Evolutionary conservation across 148 eudicot species (phyloP).

Genomic region (Tetragonia tetragonoides): DNA sequence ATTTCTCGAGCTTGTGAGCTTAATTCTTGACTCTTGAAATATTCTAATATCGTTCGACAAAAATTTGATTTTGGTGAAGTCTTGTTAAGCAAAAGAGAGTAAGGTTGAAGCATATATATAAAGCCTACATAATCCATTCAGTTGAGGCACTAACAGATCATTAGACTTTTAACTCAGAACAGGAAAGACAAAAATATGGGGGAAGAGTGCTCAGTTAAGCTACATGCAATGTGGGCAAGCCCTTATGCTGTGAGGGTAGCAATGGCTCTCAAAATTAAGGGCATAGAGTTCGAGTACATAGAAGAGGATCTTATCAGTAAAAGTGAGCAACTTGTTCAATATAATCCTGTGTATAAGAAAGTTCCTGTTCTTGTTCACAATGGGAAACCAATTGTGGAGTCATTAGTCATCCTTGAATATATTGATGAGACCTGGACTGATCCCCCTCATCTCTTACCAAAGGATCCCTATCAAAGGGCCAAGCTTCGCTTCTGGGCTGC

Average conservation of each 20-base stretch:
- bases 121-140: background rate
- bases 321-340: conserved; percentile 28
- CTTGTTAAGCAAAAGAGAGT: no score
- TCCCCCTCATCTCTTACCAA: conserved; percentile 40
- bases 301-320: conserved; percentile 34
- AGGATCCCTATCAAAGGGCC: conserved; percentile 47
- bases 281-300: conserved; percentile 35
- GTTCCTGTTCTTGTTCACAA: conserved; percentile 39
- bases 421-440: conserved; percentile 47
- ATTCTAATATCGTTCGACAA: no score
- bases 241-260: conserved; percentile 25
- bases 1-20: no score
- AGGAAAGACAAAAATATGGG: conserved; percentile 4
- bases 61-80: no score
- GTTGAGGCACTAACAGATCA: background rate
- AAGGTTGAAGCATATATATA: conserved; percentile 1
- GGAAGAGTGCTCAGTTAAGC: conserved; percentile 24
- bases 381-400: conserved; percentile 36
- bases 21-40: no score
- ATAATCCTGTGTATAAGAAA: conserved; percentile 36
- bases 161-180: background rate
- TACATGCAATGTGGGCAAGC: conserved; percentile 34
- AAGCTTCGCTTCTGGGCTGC: conserved; percentile 51
- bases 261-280: conserved; percentile 33
- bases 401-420: conserved; percentile 51